Evolutionary conservation across 208 protist species (phyloP).

Genomic region (Acanthamoeba healyi): DNA sequence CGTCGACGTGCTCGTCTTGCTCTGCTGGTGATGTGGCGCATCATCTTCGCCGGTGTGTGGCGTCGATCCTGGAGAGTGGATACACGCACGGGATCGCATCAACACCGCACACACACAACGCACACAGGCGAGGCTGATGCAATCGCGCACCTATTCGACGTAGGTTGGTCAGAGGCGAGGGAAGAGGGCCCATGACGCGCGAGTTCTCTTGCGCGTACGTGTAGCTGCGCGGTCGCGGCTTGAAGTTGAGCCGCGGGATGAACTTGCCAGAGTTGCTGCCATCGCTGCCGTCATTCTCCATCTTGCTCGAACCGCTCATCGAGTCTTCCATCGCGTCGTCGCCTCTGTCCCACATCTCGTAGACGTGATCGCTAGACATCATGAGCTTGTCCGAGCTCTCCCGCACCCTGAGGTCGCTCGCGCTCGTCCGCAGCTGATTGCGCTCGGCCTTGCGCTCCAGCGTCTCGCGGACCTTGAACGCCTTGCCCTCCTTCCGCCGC

Average conservation of each 20-base stretch:
- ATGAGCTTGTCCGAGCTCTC: slow-evolving; percentile 6
- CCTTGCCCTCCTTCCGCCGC: slow-evolving; percentile 29
- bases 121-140: not conserved
- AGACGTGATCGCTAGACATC: not conserved
- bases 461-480: too few relatives aligned
- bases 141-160: not conserved
- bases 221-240: slow-evolving; percentile 6
- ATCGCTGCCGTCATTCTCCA: not conserved
- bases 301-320: too few relatives aligned
- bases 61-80: slow-evolving; percentile 25
- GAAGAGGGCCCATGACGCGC: not conserved
- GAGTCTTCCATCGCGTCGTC: not conserved
- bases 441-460: not conserved
- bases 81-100: too few relatives aligned
- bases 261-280: not conserved
- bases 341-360: not conserved
- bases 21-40: not conserved
- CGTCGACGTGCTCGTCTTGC: not conserved
- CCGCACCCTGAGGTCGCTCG: not conserved
- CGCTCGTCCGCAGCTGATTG: not conserved
- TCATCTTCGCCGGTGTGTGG: not conserved
- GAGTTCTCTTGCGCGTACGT: slow-evolving; percentile 8
- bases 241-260: slow-evolving; percentile 51
- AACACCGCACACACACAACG: not conserved
- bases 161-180: not conserved